Base-by-base conservation (phyloP, 371 early-diverging fungal genomes). In the Nematocida minor region DNA sequence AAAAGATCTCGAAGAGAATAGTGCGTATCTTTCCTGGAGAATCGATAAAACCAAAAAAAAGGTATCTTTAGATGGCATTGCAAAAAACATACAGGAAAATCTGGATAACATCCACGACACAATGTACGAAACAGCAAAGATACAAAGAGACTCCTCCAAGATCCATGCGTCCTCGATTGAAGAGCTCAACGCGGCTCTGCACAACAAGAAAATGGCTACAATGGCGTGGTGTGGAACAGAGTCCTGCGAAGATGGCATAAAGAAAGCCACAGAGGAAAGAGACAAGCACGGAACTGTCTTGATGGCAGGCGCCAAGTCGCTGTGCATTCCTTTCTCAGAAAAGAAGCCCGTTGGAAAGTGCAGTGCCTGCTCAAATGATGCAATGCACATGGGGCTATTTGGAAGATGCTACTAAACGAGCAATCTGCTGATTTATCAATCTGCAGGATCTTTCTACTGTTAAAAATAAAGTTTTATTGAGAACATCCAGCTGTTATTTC, bases 251-350 rank as follows among this genome's bases (percentile, higher is more conserved):
- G 94, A 95, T 51, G 88, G 88, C 55, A 95, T 99, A 84, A 95
- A 95, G 89, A 92, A 92, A 20, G 85, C 89, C 60, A 92, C 92
- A 83, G 88, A 93, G 14, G 87, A 91, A 81, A 83, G 81, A 87
- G 71, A 68, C 44, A 62, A 80, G 34, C 53, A 81, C 44, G 79
- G 68, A 0, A 55, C 48, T 27, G 96, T 94, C 67, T 93, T 94
- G 60, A 91, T 92, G 27, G 93, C 93, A 93, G 98, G 99, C 64
- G 98, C 96, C 80, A 99, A 99, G 86, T 91, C 95, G 4, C 89
- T 99, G 55, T 99, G 99, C 87, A 93, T 95, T 83, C 99, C 98
- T 25, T 93, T 93, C 31, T 14, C 32, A 6, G 32, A 60, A 20
- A 36, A 51, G 16, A 40, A 40, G 27, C 40, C 46, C 11, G 9